phyloP scores from a whole-genome alignment of 129 eudicot genomes.

The Ambrosia trifida region DNA sequence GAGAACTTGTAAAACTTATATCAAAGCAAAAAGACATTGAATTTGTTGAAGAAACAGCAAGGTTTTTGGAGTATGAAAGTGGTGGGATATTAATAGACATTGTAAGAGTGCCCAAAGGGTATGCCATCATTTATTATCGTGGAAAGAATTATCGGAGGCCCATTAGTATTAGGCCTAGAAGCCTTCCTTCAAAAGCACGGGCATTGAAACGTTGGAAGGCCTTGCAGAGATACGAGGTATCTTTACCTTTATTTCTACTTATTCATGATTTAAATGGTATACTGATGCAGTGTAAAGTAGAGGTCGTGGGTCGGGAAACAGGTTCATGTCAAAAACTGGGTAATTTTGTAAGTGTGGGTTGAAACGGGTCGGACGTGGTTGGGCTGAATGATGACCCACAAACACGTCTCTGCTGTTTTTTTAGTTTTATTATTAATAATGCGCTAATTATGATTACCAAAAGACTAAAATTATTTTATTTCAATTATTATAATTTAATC shows the following conservation, averaged over 20 bases:
- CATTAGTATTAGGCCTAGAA: slow-evolving; percentile 81
- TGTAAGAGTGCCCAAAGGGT: slow-evolving; percentile 88
- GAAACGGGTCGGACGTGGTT: neutral
- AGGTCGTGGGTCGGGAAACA: neutral
- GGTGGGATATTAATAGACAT: slow-evolving; percentile 90
- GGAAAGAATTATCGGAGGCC: slow-evolving; percentile 96
- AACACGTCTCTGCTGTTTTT: neutral
- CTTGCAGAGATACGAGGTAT: slow-evolving; percentile 91
- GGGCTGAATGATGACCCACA: neutral
- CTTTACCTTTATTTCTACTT: neutral
- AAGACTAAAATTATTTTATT: neutral
- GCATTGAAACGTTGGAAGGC: slow-evolving; percentile 93
- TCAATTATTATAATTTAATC: neutral
- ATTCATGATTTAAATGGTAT: neutral
- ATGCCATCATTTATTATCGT: slow-evolving; percentile 80
- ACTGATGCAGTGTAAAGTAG: neutral
- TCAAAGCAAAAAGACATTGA: slow-evolving; percentile 78
- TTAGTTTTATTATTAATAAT: neutral
- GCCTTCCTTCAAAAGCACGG: slow-evolving; percentile 89
- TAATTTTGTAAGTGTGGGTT: neutral
- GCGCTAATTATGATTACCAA: neutral
- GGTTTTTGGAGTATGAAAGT: slow-evolving; percentile 90
- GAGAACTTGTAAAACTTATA: slow-evolving; percentile 92
- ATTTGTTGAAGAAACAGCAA: slow-evolving; percentile 92
- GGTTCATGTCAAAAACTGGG: neutral